Conservation (phyloP, 2,329 filamentous ascomycete genomes). For the Beauveria sp. region DNA sequence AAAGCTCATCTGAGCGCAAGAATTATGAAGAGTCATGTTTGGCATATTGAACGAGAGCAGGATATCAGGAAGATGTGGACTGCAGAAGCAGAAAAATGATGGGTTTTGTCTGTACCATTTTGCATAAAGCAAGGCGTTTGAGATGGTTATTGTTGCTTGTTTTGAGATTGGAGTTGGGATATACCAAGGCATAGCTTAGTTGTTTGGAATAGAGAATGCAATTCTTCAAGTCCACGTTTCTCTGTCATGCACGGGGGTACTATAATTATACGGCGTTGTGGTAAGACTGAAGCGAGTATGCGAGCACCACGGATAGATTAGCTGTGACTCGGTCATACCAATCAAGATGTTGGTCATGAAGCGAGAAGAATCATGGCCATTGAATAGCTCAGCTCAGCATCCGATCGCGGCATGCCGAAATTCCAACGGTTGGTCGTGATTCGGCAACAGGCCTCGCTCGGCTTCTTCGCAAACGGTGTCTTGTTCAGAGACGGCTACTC, state of each 20-base stretch:
- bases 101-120: background rate
- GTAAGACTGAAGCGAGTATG: background rate
- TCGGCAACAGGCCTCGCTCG: background rate
- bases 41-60: background rate
- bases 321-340: too few species aligned
- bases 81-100: background rate
- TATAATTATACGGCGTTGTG: too few species aligned
- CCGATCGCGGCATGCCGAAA: too few species aligned
- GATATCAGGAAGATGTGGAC: background rate
- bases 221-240: background rate
- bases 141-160: background rate
- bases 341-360: too few species aligned
- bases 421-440: background rate
- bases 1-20: conserved; percentile 21
- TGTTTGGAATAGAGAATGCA: background rate
- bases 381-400: too few species aligned
- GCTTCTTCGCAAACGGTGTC: background rate
- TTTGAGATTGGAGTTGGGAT: background rate
- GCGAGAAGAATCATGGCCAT: too few species aligned
- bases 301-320: background rate
- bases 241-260: background rate
- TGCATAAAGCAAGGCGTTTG: conserved; percentile 8
- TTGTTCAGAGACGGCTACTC: background rate
- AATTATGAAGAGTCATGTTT: background rate
- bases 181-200: background rate